Base-by-base conservation (phyloP, 2,329 filamentous ascomycete species). In the Arthroderma uncinatum region DNA sequence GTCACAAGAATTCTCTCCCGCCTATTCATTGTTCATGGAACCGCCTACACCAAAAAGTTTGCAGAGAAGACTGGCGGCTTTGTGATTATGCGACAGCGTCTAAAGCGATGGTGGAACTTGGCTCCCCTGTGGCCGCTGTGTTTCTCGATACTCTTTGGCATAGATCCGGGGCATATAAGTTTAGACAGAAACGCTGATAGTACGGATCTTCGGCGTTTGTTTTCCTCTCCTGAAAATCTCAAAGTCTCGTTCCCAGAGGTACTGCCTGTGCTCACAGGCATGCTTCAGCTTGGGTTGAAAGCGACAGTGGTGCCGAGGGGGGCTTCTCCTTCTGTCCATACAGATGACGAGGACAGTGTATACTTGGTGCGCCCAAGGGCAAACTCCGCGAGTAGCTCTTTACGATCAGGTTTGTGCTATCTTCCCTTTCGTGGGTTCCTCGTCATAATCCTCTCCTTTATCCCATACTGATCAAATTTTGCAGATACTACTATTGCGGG, bases 91-190 rank as follows among this genome's bases (percentile, higher is more conserved):
- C 86, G 86, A 37, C 81, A 87, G 64, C 82, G 89, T 33, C 73
- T 98, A 2, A 89, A 85, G 66, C 79, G 85, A 64, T 96, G 91
- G 83, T 98, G 93, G 92, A 85, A 88, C 65, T 80, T 90, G 14
- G 82, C 90, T 1, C 82, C 83, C 0, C 72, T 97, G 25, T 97
- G 93, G 93, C 84, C 86, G 0, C 85, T 93, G 44, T 90, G 87
- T 66, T 88, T 98, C 70, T 85, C 88, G 55, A 86, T 97, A 21
- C 72, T 98, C 1, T 95, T 98, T 66, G 90, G 88, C 0, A 79
- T 83, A 42, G 90, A 96, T 66, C 82, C 94, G 48, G 84, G 83
- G 1, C 82, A 82, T 53, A 80, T 91, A 63, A 81, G 91, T 65
- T 82, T 90, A 63, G 82, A 87, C 54, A 79, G 82, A 62, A 78